Conservation (phyloP, 2,329 filamentous ascomycete genomes). For the Exserohilum rostratum region DNA sequence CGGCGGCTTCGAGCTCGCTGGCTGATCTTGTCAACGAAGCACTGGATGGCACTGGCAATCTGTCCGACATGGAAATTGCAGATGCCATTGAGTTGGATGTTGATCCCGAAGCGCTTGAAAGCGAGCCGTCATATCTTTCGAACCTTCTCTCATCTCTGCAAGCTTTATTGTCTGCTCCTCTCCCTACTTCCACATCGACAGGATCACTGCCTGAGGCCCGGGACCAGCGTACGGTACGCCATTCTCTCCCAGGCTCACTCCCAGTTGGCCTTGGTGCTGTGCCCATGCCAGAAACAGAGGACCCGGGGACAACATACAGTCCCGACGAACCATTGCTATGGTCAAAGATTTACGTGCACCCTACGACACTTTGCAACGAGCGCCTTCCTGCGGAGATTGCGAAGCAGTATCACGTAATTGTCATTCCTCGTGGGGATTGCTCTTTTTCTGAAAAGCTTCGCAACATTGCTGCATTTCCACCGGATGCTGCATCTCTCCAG, state of each 20-base stretch:
- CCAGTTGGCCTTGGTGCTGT: conserved; percentile 69
- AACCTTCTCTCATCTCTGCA: conserved; percentile 47
- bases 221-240: conserved; percentile 28
- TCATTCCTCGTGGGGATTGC: conserved; percentile 82
- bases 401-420: conserved; percentile 72
- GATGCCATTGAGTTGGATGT: conserved; percentile 34
- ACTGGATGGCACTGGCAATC: conserved; percentile 30
- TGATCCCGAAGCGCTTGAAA: conserved; percentile 29
- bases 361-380: conserved; percentile 69
- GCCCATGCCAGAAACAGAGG: conserved; percentile 67
- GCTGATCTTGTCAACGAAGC: conserved; percentile 32
- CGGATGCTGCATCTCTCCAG: conserved; percentile 68
- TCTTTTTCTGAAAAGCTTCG: conserved; percentile 81
- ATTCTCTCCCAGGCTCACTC: conserved; percentile 55
- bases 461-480: conserved; percentile 80
- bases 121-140: conserved; percentile 40
- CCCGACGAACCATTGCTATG: conserved; percentile 63
- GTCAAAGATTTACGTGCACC: conserved; percentile 70
- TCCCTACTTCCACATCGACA: conserved; percentile 21
- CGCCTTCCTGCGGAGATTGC: conserved; percentile 60
- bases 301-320: conserved; percentile 43
- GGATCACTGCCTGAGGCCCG: conserved; percentile 9
- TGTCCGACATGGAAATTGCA: conserved; percentile 30
- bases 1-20: conserved; percentile 20
- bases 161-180: conserved; percentile 38